These are phyloP conservation scores for Agrostemma githago DNA, from an alignment of 148 eudicot species.

Conservation along the genomic window DNA sequence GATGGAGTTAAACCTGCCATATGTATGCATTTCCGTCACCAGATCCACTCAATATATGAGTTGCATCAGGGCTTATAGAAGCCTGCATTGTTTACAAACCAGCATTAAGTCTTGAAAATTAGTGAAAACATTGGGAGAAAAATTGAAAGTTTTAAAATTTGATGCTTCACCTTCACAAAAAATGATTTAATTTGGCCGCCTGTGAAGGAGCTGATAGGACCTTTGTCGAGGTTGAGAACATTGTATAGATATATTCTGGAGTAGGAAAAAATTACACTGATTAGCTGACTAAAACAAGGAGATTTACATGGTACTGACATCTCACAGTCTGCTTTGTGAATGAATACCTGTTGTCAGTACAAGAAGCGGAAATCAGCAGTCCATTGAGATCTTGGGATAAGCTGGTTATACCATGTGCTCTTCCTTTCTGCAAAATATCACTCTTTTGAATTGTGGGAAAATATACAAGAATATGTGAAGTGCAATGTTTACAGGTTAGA, in stretches of 20 bases:
- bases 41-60: conserved; percentile 82
- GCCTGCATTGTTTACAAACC: conserved; percentile 45
- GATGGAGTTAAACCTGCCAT: conserved; percentile 64
- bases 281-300: conserved; percentile 1
- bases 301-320: background rate
- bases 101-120: conserved; percentile 13
- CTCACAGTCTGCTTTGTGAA: background rate
- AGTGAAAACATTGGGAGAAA: background rate
- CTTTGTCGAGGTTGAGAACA: conserved; percentile 75
- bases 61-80: conserved; percentile 82
- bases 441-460: background rate
- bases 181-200: conserved; percentile 71
- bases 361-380: conserved; percentile 76
- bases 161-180: conserved; percentile 64
- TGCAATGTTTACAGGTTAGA: background rate
- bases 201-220: conserved; percentile 70
- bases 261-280: conserved; percentile 5
- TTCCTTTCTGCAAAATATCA: conserved; percentile 42
- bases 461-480: background rate
- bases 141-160: too few relatives aligned
- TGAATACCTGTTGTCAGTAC: conserved; percentile 80
- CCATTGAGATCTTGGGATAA: conserved; percentile 87
- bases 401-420: conserved; percentile 84
- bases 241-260: conserved; percentile 82
- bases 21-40: conserved; percentile 83